Base-by-base conservation (phyloP, 768 basidiomycete genomes). In the Lentinula raphanica region DNA sequence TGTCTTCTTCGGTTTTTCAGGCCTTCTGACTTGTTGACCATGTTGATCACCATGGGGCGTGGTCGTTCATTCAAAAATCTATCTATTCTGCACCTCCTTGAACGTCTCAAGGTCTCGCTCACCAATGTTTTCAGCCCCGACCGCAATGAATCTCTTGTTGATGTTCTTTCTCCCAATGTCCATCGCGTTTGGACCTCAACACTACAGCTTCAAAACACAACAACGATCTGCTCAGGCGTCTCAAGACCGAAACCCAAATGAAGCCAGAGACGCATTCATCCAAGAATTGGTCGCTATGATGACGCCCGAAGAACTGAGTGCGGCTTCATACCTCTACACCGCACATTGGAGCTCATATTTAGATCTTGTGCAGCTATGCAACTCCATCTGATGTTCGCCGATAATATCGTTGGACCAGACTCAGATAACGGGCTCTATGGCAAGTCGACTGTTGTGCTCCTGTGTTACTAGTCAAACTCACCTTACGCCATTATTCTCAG, bases 381-480 rank as follows among this genome's bases (percentile, higher is more conserved):
- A 23, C 15, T 62, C 11, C 59, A 62, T 40, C 23, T 62, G 32
- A 62, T 60, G 61, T 62, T 59, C 21, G 54, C 54, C 3, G 59
- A 62, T 23, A 59, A 59, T 49, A 51, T 62, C 12, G 31, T 62
- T 21, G 61, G 61, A 7, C 61, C 61, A 21, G 27, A 50, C n/a
- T 62, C 61, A 5, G 40, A 59, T 25, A 62, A 62, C 40, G 49
- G 23, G 3, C 56, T 59, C 29, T 62, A 56, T 17, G 45, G 58
- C 42, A 21, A 32, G 59, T 31, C 7, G 12, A 15, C 3, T 17
- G 8, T n/a, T n/a, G n/a, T n/a, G n/a, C n/a, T n/a, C n/a, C n/a
- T n/a, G n/a, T n/a, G n/a, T n/a, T n/a, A n/a, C n/a, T n/a, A n/a
- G n/a, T 28, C 25, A 25, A 46, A 32, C 21, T 39, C n/a, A n/a